Percentiles rank a stretch among this genome's conserved stretches.
Evolutionary conservation across 768 basidiomycete genomes (phyloP).

Genomic region (Auricularia sp.): DNA sequence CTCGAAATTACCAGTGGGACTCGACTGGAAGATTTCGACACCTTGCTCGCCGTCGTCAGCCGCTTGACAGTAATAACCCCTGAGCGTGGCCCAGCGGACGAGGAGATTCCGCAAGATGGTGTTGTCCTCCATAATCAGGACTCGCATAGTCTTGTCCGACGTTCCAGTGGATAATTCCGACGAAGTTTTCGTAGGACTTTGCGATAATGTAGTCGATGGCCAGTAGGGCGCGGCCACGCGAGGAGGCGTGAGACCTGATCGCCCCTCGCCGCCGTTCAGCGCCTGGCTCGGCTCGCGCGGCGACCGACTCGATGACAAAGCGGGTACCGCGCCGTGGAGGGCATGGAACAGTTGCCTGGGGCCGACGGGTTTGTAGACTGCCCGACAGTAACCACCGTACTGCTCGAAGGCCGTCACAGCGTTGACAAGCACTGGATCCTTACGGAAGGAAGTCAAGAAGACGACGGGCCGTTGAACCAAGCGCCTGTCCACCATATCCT

Average conservation of each 20-base stretch:
- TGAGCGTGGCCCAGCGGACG: neutral
- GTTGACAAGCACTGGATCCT: constrained; percentile 50
- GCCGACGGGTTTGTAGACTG: constrained; percentile 83
- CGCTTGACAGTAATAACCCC: constrained; percentile 68
- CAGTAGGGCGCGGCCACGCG: neutral
- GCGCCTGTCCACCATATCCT: constrained; percentile 44
- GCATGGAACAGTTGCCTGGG: constrained; percentile 61
- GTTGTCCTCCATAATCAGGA: constrained; percentile 89
- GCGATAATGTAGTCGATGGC: neutral
- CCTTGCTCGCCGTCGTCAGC: constrained; percentile 82
- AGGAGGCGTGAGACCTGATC: neutral
- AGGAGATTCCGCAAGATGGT: constrained; percentile 72
- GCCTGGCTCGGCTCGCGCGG: neutral
- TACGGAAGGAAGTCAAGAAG: constrained; percentile 61
- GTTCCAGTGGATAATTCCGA: constrained; percentile 44
- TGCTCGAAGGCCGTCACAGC: constrained; percentile 63
- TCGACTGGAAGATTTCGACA: constrained; percentile 54
- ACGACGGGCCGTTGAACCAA: constrained; percentile 61
- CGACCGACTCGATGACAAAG: constrained; percentile 35
- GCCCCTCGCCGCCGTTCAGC: neutral
- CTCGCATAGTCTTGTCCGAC: constrained; percentile 39
- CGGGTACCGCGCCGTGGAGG: constrained; percentile 51
- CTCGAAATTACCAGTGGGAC: constrained; percentile 73
- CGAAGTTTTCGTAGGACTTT: constrained; percentile 13
- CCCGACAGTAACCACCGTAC: constrained; percentile 80